Percentiles rank a stretch among this genome's conserved stretches.
These are phyloP conservation scores for Chlamydomonas sp. DNA, from an alignment of 139 green algal genomes.

Conservation along the genomic window DNA sequence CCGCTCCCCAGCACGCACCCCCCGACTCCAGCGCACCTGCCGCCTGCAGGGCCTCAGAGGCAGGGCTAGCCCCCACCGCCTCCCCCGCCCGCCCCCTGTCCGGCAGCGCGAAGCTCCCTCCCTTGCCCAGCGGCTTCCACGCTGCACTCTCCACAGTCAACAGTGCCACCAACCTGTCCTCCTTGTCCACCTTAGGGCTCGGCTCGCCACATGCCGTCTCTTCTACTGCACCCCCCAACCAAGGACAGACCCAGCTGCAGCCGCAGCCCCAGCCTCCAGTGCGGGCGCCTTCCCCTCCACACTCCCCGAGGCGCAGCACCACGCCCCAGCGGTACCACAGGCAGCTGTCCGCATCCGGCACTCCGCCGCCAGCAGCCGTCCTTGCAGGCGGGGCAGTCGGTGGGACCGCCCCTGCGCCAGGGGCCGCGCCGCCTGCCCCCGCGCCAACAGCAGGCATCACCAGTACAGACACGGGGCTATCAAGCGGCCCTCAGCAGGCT, in stretches of 20 bases:
- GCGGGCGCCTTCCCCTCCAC: conserved; percentile 18
- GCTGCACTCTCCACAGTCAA: not conserved
- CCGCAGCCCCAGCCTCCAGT: conserved; percentile 5
- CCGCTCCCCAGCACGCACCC: no score
- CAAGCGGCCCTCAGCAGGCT: no score
- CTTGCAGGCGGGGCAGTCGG: not conserved
- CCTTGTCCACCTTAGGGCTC: no score
- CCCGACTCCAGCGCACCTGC: no score
- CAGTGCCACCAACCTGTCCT: no score
- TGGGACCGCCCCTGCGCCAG: no score
- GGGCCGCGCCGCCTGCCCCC: no score
- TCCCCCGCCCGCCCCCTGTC: not conserved
- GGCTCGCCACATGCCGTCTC: not conserved
- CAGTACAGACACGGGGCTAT: no score
- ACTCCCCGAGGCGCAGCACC: not conserved
- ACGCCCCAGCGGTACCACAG: conserved; percentile 17
- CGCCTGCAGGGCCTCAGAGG: not conserved
- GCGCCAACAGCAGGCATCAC: no score
- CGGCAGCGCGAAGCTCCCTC: not conserved
- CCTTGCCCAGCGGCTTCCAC: not conserved
- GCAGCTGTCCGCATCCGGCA: not conserved
- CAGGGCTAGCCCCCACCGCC: no score
- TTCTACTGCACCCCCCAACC: not conserved
- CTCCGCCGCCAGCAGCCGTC: not conserved
- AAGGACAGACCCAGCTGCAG: not conserved